Percentiles rank a stretch among this genome's conserved stretches.
phyloP scores from a whole-genome alignment of 2,329 filamentous ascomycete genomes.

The Penicillium carneum region DNA sequence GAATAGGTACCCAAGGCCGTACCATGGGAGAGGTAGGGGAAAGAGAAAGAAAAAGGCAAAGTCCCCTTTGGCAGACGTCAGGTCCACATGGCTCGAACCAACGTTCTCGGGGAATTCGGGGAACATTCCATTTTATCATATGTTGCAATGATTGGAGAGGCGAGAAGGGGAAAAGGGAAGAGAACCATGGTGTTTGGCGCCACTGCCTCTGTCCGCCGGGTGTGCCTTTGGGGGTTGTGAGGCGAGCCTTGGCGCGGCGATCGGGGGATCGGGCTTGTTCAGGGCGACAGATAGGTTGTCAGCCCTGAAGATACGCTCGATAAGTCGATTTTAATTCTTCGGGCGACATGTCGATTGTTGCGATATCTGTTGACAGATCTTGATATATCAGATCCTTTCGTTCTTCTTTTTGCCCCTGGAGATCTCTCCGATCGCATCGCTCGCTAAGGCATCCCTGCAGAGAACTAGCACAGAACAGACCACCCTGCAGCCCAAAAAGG shows the following conservation, averaged over 20 bases:
- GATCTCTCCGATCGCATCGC: constrained; percentile 14
- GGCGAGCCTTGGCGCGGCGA: constrained; percentile 10
- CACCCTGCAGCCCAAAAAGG: constrained; percentile 4
- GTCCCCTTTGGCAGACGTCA: constrained; percentile 11
- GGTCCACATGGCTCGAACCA: constrained; percentile 18
- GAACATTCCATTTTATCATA: constrained; percentile 2
- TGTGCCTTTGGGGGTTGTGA: constrained; percentile 9
- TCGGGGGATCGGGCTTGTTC: not conserved
- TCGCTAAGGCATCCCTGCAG: constrained; percentile 16
- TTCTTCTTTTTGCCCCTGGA: not conserved
- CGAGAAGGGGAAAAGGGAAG: not conserved
- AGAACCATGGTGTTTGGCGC: constrained; percentile 2
- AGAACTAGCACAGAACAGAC: constrained; percentile 1
- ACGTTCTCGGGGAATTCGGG: constrained; percentile 9
- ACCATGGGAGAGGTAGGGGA: not conserved
- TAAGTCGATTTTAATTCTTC: constrained; percentile 9
- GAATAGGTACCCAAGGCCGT: not conserved
- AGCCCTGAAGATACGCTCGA: not conserved
- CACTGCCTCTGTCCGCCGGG: constrained; percentile 1
- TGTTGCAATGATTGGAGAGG: constrained; percentile 2
- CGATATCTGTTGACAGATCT: too few species aligned
- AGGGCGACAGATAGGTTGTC: not conserved
- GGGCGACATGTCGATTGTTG: not conserved
- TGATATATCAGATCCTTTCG: constrained; percentile 1
- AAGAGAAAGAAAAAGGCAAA: not conserved